Percentiles rank a stretch among this genome's conserved stretches.
These are phyloP conservation scores for Nyssa sinensis DNA, from an alignment of 148 eudicot genomes.

Conservation along the genomic window DNA sequence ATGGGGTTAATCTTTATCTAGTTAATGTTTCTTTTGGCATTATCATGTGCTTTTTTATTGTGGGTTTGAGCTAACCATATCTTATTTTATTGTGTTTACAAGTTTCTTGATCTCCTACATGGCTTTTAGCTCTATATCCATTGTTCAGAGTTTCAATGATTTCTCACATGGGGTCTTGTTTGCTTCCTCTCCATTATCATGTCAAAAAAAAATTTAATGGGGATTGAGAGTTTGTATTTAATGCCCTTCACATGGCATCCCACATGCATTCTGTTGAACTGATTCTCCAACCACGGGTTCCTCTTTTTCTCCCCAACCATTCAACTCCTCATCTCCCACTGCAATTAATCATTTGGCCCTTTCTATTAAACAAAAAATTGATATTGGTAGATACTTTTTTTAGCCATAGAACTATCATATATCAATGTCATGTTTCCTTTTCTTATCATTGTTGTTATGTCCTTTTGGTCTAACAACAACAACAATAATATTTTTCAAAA, in stretches of 20 bases:
- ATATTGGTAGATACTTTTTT: not conserved
- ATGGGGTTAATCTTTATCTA: too few species aligned
- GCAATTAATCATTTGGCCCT: not conserved
- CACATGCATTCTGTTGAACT: conserved; percentile 22
- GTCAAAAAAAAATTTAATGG: conserved; percentile 5
- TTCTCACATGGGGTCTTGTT: conserved; percentile 31
- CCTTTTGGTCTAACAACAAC: too few species aligned
- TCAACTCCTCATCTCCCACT: not conserved
- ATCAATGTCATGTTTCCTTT: not conserved
- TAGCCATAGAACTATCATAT: not conserved
- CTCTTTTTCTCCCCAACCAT: not conserved
- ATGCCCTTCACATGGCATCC: conserved; percentile 32
- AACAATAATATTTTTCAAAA: not conserved
- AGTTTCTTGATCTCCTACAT: conserved; percentile 4
- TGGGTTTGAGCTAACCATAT: conserved; percentile 9
- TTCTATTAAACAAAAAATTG: not conserved
- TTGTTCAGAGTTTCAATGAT: conserved; percentile 28
- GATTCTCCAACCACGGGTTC: conserved; percentile 11
- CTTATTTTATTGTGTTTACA: not conserved
- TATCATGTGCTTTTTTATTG: not conserved
- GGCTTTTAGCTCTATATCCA: conserved; percentile 20
- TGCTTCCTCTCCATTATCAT: conserved; percentile 13
- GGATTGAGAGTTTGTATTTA: conserved; percentile 21
- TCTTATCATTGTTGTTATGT: not conserved
- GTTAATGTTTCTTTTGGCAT: too few species aligned